Conservation (phyloP, 2,329 filamentous ascomycete species). For the Neonectria coccinea region DNA sequence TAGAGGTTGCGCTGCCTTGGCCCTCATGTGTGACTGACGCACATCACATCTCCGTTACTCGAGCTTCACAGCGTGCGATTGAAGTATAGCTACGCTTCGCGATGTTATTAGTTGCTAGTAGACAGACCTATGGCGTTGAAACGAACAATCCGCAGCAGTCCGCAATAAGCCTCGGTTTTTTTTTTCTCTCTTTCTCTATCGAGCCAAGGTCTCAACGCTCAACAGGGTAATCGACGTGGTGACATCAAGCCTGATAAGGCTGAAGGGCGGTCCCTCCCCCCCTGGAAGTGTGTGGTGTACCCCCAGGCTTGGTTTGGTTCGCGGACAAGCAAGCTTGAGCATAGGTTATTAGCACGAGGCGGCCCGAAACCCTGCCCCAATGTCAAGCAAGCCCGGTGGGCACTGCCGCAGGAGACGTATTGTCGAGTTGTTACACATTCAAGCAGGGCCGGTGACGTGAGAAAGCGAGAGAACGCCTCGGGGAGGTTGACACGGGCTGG, state of each 20-base stretch:
- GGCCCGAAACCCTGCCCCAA: conserved; percentile 26
- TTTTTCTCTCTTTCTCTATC: conserved; percentile 22
- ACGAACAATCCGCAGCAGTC: not conserved
- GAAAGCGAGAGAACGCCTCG: conserved; percentile 35
- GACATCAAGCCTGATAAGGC: conserved; percentile 45
- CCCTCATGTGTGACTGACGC: not conserved
- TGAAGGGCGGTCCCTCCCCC: conserved; percentile 28
- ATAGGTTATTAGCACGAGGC: not conserved
- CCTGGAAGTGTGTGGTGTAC: not conserved
- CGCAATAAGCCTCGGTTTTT: conserved; percentile 29
- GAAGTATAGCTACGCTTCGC: not conserved
- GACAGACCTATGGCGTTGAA: not conserved
- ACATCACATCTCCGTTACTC: not conserved
- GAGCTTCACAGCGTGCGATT: not conserved
- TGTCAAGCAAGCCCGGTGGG: conserved; percentile 28
- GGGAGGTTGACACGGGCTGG: conserved; percentile 34
- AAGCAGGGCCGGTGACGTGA: conserved; percentile 19
- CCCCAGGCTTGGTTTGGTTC: conserved; percentile 7
- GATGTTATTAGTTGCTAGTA: not conserved
- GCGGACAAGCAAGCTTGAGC: conserved; percentile 1
- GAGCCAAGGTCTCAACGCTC: conserved; percentile 35
- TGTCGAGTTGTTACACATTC: not conserved
- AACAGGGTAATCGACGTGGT: conserved; percentile 13
- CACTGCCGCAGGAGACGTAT: conserved; percentile 26
- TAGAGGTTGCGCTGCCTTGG: not conserved